Evolutionary conservation across 2,329 filamentous ascomycete species (phyloP), one percentile per base, ranked within the genome.

Genomic region (Bipolaris bicolor): DNA sequence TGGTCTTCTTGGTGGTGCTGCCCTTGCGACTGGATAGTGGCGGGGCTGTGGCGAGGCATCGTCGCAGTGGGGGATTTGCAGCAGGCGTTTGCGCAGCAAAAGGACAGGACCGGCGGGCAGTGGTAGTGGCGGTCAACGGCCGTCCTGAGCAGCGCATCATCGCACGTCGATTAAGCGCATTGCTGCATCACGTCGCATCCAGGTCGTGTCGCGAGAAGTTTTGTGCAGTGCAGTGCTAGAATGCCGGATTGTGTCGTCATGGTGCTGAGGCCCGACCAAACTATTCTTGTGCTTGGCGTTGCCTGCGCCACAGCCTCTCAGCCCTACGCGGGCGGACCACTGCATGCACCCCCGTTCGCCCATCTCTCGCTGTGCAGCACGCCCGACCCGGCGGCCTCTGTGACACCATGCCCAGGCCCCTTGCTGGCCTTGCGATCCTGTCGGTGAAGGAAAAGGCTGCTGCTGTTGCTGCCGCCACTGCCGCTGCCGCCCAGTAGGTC

Each of bases 131-230:
- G 48, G 63, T 61, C 37, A 65, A 29, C 18, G 64, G 57, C 26
- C 63, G 64, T 57, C 63, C 67, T 57, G 60, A 63, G 61, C 67
- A 66, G 70, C 72, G 70, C 73, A 75, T 75, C 49, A 44, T 76
- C 60, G 60, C 46, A 46, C 57, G 40, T 33, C 26, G 22, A 18
- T 43, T 9, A 47, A 36, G 52, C 43, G 55, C 47, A 65, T 68
- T 64, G 69, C 65, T 62, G 62, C 74, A 75, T 75, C 16, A 50
- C 60, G 63, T 55, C 43, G 50, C 3, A 2, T 7, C 7, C 4
- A n/a, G 40, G n/a, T 7, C 40, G 22, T 43, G 40, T 43, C 22
- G 11, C 24, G 10, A 11, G 15, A n/a, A 37, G 7, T 29, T 15
- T 39, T n/a, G n/a, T 6, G 34, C 33, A 13, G n/a, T 6, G 29